Percentiles rank a stretch among this genome's conserved stretches.
Conservation (phyloP, 345 rosid species). For the Euphorbia pulcherrima region DNA sequence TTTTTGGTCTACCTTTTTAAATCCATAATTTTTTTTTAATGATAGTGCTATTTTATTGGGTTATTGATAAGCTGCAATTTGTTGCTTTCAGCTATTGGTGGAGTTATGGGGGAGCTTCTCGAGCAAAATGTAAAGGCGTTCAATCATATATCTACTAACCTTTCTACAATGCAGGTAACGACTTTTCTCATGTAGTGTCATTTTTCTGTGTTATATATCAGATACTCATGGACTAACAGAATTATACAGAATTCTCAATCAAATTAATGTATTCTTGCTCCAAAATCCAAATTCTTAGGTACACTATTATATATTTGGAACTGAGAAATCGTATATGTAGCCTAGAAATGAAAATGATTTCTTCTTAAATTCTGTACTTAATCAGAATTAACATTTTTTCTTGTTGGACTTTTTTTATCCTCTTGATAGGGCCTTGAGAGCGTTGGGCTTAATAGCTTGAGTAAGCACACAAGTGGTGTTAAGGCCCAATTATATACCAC, state of each 20-base stretch:
- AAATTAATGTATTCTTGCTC: background rate
- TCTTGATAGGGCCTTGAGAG: too few relatives aligned
- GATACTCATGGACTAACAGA: background rate
- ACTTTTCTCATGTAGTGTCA: background rate
- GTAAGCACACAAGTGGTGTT: too few relatives aligned
- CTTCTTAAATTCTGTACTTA: slow-evolving; percentile 9
- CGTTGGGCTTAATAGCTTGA: too few relatives aligned
- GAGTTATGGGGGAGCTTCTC: slow-evolving; percentile 49
- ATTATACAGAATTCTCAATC: background rate
- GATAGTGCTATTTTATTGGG: background rate
- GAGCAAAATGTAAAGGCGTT: slow-evolving; percentile 52
- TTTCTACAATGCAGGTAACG: slow-evolving; percentile 39
- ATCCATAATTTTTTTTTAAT: background rate
- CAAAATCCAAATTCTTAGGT: background rate
- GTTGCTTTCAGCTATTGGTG: slow-evolving; percentile 50
- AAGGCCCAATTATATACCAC: too few relatives aligned
- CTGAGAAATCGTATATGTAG: background rate
- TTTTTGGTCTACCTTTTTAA: background rate
- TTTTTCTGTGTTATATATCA: background rate
- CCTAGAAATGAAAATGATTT: background rate
- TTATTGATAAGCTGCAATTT: slow-evolving; percentile 4
- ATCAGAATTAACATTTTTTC: slow-evolving; percentile 20
- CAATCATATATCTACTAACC: slow-evolving; percentile 50
- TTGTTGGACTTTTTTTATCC: background rate
- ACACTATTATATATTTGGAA: background rate